phyloP scores from a whole-genome alignment of 2,329 filamentous ascomycete species.

The Teratosphaeria viscida region DNA sequence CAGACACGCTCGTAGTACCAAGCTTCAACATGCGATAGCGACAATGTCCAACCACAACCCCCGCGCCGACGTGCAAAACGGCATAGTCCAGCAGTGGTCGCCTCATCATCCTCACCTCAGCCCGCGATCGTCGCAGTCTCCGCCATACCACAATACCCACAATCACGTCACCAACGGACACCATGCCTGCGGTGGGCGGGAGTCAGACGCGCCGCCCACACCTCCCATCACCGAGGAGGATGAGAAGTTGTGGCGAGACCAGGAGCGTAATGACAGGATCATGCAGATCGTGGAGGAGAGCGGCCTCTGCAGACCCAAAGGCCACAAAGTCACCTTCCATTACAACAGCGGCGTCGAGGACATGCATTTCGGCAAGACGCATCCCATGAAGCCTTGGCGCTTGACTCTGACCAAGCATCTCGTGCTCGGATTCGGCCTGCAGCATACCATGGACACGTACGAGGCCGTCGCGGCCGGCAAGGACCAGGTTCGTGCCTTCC shows the following conservation, averaged over 20 bases:
- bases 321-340: conserved; percentile 89
- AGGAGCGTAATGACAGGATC: conserved; percentile 41
- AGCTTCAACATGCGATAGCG: conserved; percentile 16
- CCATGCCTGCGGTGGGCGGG: conserved; percentile 1
- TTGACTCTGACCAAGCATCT: conserved; percentile 90
- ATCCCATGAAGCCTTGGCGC: conserved; percentile 99
- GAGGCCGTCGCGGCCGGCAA: conserved; percentile 72
- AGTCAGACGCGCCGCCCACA: conserved; percentile 14
- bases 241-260: conserved; percentile 22
- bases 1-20: neutral
- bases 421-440: conserved; percentile 89
- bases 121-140: conserved; percentile 11
- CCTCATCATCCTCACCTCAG: conserved; percentile 4
- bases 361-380: conserved; percentile 91
- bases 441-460: conserved; percentile 93
- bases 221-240: conserved; percentile 42
- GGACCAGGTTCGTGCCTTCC: conserved; percentile 79
- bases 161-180: neutral
- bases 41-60: conserved; percentile 9
- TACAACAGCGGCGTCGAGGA: conserved; percentile 90
- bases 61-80: conserved; percentile 15
- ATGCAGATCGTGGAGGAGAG: conserved; percentile 46
- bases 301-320: conserved; percentile 68
- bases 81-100: conserved; percentile 23
- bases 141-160: conserved; percentile 1